A percentile compares a stretch with the other conserved stretches of the same genome.
These are phyloP conservation scores for Dissophora ornata DNA, from an alignment of 192 early-diverging fungal species.

Conservation along the genomic window DNA sequence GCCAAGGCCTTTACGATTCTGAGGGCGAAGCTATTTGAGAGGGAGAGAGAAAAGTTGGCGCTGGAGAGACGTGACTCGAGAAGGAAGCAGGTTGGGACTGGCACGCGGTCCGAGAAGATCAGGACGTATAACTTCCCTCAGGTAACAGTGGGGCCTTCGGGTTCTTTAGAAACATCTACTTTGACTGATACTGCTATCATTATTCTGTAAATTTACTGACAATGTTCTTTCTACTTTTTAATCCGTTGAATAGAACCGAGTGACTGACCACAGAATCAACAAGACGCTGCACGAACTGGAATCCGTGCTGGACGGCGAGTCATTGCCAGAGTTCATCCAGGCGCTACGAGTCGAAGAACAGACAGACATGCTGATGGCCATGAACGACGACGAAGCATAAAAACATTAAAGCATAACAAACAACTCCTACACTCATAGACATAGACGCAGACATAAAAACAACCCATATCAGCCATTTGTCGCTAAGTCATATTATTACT, in stretches of 20 bases:
- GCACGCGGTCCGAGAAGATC: constrained; percentile 84
- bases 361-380: constrained; percentile 48
- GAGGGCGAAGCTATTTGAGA: constrained; percentile 80
- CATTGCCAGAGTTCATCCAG: constrained; percentile 54
- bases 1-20: constrained; percentile 89
- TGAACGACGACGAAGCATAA: constrained; percentile 36
- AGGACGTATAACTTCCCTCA: constrained; percentile 87
- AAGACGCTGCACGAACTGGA: constrained; percentile 77
- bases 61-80: constrained; percentile 68
- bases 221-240: constrained; percentile 1
- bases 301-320: constrained; percentile 69
- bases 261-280: constrained; percentile 87
- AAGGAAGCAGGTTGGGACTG: constrained; percentile 74
- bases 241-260: constrained; percentile 64
- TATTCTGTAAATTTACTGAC: too few relatives aligned
- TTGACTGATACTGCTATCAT: too few relatives aligned
- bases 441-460: too few relatives aligned
- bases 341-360: constrained; percentile 44
- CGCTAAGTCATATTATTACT: too few relatives aligned
- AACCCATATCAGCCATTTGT: too few relatives aligned
- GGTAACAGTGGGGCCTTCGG: constrained; percentile 27
- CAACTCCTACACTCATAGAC: background rate
- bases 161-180: too few relatives aligned
- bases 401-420: too few relatives aligned
- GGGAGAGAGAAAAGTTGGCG: constrained; percentile 69